Conservation (phyloP, 176 grass and related monocot genomes). For the Pharus latifolius region DNA sequence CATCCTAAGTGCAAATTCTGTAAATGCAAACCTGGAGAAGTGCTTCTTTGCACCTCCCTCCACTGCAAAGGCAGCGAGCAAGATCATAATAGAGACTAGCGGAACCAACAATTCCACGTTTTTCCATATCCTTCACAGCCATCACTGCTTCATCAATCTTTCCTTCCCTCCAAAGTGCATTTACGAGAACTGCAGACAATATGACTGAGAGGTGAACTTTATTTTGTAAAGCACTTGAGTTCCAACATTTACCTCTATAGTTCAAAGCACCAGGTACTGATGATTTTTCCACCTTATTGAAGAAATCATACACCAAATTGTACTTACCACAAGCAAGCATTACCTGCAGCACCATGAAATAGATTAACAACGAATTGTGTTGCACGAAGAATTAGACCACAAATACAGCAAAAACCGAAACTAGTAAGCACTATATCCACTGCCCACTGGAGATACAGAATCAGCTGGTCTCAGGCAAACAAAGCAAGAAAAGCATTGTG, state of each 20-base stretch:
- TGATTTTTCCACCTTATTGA: slow-evolving; percentile 62
- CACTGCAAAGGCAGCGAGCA: slow-evolving; percentile 90
- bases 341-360: slow-evolving; percentile 42
- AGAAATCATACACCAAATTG: slow-evolving; percentile 93
- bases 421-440: too few relatives aligned
- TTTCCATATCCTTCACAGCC: slow-evolving; percentile 95
- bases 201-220: slow-evolving; percentile 7
- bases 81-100: slow-evolving; percentile 97
- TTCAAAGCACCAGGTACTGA: slow-evolving; percentile 72
- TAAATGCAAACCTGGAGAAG: slow-evolving; percentile 62
- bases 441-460: background rate
- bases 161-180: slow-evolving; percentile 92
- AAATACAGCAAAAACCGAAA: slow-evolving; percentile 12
- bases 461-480: background rate
- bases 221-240: background rate
- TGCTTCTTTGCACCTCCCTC: slow-evolving; percentile 77
- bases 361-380: background rate
- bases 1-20: slow-evolving; percentile 3
- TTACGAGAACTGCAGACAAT: slow-evolving; percentile 63
- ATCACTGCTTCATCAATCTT: slow-evolving; percentile 71
- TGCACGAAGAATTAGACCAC: background rate
- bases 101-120: slow-evolving; percentile 75
- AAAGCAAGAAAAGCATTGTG: background rate
- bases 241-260: slow-evolving; percentile 62
- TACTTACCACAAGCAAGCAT: slow-evolving; percentile 96